These are phyloP conservation scores for Saccharomycopsis guyanensis DNA, from an alignment of 805 yeast genomes.

Conservation along the genomic window DNA sequence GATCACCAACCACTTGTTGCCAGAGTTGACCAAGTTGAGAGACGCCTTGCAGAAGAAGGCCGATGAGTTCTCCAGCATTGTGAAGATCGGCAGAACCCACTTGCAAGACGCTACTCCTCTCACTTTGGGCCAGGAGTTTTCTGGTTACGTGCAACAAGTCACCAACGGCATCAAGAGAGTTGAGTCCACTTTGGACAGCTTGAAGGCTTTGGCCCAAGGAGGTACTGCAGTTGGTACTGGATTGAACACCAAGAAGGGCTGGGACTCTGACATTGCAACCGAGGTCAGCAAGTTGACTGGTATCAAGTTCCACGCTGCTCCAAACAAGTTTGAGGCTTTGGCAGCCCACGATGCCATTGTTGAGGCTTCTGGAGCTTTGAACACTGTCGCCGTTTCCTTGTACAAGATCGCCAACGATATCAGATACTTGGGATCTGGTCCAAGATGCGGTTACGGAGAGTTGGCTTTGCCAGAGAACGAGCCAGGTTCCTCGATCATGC, in stretches of 20 bases:
- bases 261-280: slow-evolving; percentile 78
- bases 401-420: slow-evolving; percentile 97
- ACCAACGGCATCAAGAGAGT: slow-evolving; percentile 86
- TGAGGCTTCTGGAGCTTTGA: slow-evolving; percentile 94
- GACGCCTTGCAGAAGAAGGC: slow-evolving; percentile 71
- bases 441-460: slow-evolving; percentile 99
- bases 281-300: slow-evolving; percentile 85
- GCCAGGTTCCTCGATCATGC: slow-evolving; percentile 99
- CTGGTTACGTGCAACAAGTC: slow-evolving; percentile 92
- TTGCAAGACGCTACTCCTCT: slow-evolving; percentile 98
- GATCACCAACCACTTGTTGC: slow-evolving; percentile 66
- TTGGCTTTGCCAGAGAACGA: slow-evolving; percentile 93
- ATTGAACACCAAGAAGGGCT: slow-evolving; percentile 87
- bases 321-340: slow-evolving; percentile 97
- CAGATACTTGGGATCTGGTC: slow-evolving; percentile 97
- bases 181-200: slow-evolving; percentile 64
- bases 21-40: slow-evolving; percentile 71
- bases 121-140: slow-evolving; percentile 96
- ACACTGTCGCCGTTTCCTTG: slow-evolving; percentile 88
- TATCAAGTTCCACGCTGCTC: slow-evolving; percentile 84
- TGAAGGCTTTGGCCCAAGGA: slow-evolving; percentile 90
- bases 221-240: slow-evolving; percentile 99
- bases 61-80: slow-evolving; percentile 79
- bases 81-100: slow-evolving; percentile 98
- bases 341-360: slow-evolving; percentile 99